Base-by-base conservation (phyloP, 1,139 yeast genomes). In the Lodderomyces beijingensis region DNA sequence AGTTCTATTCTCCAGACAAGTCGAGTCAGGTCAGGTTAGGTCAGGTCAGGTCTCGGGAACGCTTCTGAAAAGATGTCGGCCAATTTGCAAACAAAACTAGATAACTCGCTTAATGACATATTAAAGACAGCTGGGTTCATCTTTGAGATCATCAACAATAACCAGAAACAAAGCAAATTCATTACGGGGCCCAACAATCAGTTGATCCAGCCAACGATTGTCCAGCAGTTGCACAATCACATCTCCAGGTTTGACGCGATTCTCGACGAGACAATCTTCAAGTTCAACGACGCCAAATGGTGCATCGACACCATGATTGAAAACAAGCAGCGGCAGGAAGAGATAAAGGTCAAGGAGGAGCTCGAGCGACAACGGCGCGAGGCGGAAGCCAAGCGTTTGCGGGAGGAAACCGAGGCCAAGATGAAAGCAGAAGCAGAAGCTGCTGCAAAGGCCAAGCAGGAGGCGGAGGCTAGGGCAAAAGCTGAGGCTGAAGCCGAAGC, bases 211-310 rank as follows among this genome's bases (percentile, higher is more conserved):
- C 66, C 68, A 3, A 53, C 59, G 15, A 61, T 68, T 11, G 57
- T 65, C n/a, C 51, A 59, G n/a, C 71, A 65, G 41, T 50, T 68
- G 11, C 51, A 63, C 10, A 49, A 46, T 33, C 60, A 60, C 40
- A 55, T 68, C n/a, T 44, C 53, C 29, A 57, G 55, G 32, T 67
- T 68, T 38, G 73, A 68, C 41, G 70, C 59, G 32, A 55, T 66
- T 26, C 51, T 68, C 11, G 74, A 68, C 43, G 74, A 68, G 11
- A 65, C 74, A 1, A 51, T 64, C 5, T 49, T 58, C 36, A 67
- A 66, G 42, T 62, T 67, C 43, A 66, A 67, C 41, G 74, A 68
- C 37, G 65, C 71, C 5, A 51, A 55, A 30, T 68, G 74, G 74
- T 67, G 73, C 39, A 53, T 68, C 6, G 72, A 61, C 36, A 66